Percentiles rank a stretch among this genome's conserved stretches.
Conservation (phyloP, 495 filamentous ascomycete genomes). For the Durotheca rogersii region DNA sequence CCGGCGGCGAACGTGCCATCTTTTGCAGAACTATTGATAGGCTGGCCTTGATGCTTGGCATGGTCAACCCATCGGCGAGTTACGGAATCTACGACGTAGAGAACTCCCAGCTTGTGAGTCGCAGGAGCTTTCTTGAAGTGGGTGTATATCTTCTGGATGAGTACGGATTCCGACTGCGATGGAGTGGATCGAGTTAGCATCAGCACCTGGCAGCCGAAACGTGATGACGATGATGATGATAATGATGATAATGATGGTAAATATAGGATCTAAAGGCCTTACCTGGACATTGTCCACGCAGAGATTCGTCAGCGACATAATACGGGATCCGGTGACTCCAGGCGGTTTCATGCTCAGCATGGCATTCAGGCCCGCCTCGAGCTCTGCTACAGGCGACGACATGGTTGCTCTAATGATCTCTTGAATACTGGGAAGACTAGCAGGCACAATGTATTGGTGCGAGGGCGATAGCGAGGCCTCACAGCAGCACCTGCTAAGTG, state of each 20-base stretch:
- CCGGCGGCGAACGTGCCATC: constrained; percentile 94
- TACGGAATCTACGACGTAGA: constrained; percentile 99
- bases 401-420: constrained; percentile 49
- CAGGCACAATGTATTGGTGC: constrained; percentile 21
- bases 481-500: constrained; percentile 27
- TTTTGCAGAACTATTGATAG: constrained; percentile 69
- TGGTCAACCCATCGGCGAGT: constrained; percentile 97
- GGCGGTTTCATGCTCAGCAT: constrained; percentile 90
- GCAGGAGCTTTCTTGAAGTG: constrained; percentile 95
- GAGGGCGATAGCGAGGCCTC: constrained; percentile 18
- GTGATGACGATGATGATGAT: too few relatives aligned
- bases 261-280: constrained; percentile 46
- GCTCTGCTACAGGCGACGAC: constrained; percentile 82
- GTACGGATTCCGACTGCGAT: constrained; percentile 84
- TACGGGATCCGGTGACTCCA: constrained; percentile 89
- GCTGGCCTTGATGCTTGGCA: constrained; percentile 81
- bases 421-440: constrained; percentile 23
- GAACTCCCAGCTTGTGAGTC: constrained; percentile 96
- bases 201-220: constrained; percentile 1
- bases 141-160: constrained; percentile 93
- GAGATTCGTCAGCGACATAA: constrained; percentile 76
- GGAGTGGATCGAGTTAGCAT: constrained; percentile 39
- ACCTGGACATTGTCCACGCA: constrained; percentile 94
- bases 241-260: too few relatives aligned
- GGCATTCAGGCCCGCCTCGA: constrained; percentile 85